Evolutionary conservation across 2,329 filamentous ascomycete species (phyloP).

Genomic region (Neopestalotiopsis sp.): DNA sequence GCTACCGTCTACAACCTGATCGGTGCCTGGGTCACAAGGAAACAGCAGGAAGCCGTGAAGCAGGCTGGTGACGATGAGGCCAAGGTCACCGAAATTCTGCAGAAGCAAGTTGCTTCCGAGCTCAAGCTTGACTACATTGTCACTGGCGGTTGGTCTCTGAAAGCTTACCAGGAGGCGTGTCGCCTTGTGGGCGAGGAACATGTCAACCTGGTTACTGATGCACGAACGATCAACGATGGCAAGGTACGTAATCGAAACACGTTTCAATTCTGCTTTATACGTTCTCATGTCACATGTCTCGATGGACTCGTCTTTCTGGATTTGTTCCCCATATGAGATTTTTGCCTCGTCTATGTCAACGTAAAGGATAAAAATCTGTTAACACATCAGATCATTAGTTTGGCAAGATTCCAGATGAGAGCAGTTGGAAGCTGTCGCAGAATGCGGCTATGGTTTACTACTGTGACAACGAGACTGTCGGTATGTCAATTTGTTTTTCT

Average conservation of each 20-base stretch:
- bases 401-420: conserved; percentile 79
- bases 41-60: conserved; percentile 63
- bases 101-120: conserved; percentile 69
- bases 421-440: conserved; percentile 75
- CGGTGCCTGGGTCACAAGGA: conserved; percentile 77
- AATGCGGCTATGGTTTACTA: conserved; percentile 80
- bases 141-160: conserved; percentile 89
- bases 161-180: conserved; percentile 83
- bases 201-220: conserved; percentile 80
- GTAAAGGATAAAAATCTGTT: no score
- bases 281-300: no score
- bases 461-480: conserved; percentile 91
- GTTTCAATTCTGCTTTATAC: no score
- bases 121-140: conserved; percentile 88
- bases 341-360: no score
- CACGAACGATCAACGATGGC: conserved; percentile 68
- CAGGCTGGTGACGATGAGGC: conserved; percentile 57
- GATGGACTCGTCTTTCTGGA: no score
- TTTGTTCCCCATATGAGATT: no score
- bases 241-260: conserved; percentile 47
- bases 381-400: conserved; percentile 49
- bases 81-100: conserved; percentile 61
- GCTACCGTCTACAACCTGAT: conserved; percentile 85
- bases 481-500: no score
- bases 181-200: conserved; percentile 77